phyloP scores from a whole-genome alignment of 768 basidiomycete genomes.

The Cystofilobasidium capitatum region DNA sequence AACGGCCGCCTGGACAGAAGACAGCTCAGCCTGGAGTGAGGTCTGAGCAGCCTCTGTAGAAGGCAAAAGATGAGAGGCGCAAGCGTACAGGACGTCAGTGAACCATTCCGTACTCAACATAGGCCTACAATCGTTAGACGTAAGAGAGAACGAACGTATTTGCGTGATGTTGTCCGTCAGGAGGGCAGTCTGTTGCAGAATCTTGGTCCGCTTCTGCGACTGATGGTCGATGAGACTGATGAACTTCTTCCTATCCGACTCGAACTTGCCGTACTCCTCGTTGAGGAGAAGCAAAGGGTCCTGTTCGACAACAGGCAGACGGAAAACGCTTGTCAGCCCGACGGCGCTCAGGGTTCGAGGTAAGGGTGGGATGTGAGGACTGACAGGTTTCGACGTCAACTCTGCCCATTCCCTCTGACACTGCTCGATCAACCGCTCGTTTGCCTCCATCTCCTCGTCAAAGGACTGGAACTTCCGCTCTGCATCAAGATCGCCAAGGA shows the following conservation, averaged over 20 bases:
- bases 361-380: neutral
- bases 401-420: slow-evolving; percentile 6
- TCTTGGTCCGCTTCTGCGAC: slow-evolving; percentile 52
- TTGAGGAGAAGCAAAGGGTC: slow-evolving; percentile 57
- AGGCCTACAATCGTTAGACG: slow-evolving; percentile 5
- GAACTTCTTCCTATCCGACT: slow-evolving; percentile 48
- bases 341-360: neutral
- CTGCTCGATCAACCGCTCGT: slow-evolving; percentile 5
- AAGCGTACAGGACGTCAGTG: slow-evolving; percentile 9
- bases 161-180: slow-evolving; percentile 44
- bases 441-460: slow-evolving; percentile 8
- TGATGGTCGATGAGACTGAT: slow-evolving; percentile 35
- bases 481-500: neutral
- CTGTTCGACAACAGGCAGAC: slow-evolving; percentile 37
- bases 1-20: slow-evolving; percentile 52
- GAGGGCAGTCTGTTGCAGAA: slow-evolving; percentile 57
- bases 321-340: neutral
- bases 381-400: neutral
- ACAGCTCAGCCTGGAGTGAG: neutral
- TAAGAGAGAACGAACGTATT: slow-evolving; percentile 26
- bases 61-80: neutral
- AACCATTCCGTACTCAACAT: too few species aligned
- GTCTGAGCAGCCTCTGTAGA: slow-evolving; percentile 53
- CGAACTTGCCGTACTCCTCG: slow-evolving; percentile 54
- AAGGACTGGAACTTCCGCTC: slow-evolving; percentile 19